These are phyloP conservation scores for Sophora flavescens DNA, from an alignment of 306 rosid genomes.

Conservation along the genomic window DNA sequence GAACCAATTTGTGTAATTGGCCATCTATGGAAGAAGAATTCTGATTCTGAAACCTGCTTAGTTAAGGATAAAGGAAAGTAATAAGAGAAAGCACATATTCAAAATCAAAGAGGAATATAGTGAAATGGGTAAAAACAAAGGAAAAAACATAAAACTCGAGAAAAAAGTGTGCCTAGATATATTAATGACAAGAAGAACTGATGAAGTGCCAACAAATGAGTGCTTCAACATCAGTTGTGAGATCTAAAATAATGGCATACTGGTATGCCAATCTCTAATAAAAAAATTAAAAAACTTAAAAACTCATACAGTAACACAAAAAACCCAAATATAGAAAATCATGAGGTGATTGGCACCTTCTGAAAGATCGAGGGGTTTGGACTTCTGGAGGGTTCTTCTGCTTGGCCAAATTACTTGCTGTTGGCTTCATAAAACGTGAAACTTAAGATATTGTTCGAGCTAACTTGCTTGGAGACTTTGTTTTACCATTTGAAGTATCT, in stretches of 20 bases:
- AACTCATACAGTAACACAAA: background rate
- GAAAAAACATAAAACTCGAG: background rate
- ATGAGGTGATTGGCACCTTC: conserved; percentile 57
- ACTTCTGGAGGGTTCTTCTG: conserved; percentile 52
- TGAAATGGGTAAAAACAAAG: background rate
- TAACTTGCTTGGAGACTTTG: conserved; percentile 42
- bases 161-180: background rate
- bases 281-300: too few species aligned
- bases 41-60: conserved; percentile 56
- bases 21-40: conserved; percentile 52
- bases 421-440: conserved; percentile 86
- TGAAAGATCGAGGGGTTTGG: conserved; percentile 37
- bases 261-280: background rate
- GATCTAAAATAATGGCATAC: background rate
- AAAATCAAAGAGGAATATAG: conserved; percentile 10
- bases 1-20: conserved; percentile 45
- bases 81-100: background rate
- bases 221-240: background rate
- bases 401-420: conserved; percentile 88
- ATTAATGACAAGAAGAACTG: background rate
- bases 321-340: conserved; percentile 7
- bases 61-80: conserved; percentile 13
- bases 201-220: background rate
- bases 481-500: conserved; percentile 41
- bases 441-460: conserved; percentile 48